phyloP scores from a whole-genome alignment of 495 filamentous ascomycete genomes.

The Sabuloglossum arenarium region DNA sequence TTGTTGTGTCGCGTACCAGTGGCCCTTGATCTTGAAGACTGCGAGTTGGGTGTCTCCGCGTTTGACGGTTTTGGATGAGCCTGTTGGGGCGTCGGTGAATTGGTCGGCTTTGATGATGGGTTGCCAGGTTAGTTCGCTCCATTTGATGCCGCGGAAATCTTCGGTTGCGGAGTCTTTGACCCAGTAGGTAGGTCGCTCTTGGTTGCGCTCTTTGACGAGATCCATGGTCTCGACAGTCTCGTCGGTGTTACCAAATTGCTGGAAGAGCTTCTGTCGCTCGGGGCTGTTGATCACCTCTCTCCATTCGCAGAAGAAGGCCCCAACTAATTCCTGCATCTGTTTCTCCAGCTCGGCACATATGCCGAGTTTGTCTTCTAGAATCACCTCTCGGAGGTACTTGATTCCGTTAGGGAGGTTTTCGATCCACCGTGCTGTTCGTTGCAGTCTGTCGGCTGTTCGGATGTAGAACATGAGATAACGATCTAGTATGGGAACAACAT shows the following conservation, averaged over 20 bases:
- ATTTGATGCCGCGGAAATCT: conserved; percentile 57
- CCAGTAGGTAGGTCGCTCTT: conserved; percentile 70
- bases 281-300: conserved; percentile 61
- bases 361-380: conserved; percentile 76
- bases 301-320: conserved; percentile 91
- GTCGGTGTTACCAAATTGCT: conserved; percentile 72
- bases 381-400: conserved; percentile 61
- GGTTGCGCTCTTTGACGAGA: conserved; percentile 49
- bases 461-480: conserved; percentile 95
- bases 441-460: conserved; percentile 84
- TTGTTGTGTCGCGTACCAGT: conserved; percentile 81
- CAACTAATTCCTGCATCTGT: conserved; percentile 79
- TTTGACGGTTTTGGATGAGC: conserved; percentile 54
- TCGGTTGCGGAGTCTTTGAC: conserved; percentile 42
- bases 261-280: conserved; percentile 47
- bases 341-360: conserved; percentile 71
- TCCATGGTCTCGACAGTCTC: conserved; percentile 55
- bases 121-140: conserved; percentile 64
- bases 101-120: conserved; percentile 54
- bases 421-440: conserved; percentile 85
- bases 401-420: conserved; percentile 77
- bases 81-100: conserved; percentile 47
- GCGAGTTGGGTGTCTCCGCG: conserved; percentile 83
- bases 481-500: conserved; percentile 73
- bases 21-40: conserved; percentile 68